A percentile compares a stretch with the other conserved stretches of the same genome.
Conservation (phyloP, 2,329 filamentous ascomycete species). For the Fusarium vanettenii region DNA sequence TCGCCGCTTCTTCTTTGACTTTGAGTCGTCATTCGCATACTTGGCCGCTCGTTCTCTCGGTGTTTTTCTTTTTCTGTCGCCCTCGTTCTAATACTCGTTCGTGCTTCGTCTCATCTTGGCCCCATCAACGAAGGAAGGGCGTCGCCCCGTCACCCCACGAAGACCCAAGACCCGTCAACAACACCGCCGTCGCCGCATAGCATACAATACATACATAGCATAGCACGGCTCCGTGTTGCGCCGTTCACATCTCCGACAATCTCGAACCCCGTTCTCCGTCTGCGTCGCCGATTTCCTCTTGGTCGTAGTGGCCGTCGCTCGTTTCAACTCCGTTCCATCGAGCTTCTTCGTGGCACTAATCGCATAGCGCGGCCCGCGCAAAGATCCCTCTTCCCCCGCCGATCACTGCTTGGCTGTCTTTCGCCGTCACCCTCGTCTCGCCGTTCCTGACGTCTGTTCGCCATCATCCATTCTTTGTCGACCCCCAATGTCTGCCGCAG, state of each 20-base stretch:
- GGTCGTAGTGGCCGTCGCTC: slow-evolving; percentile 22
- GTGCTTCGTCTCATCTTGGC: neutral
- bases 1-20: neutral
- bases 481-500: neutral
- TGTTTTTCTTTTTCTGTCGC: neutral
- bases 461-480: slow-evolving; percentile 25
- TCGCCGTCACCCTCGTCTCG: slow-evolving; percentile 22
- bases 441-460: slow-evolving; percentile 24
- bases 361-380: slow-evolving; percentile 34
- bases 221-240: slow-evolving; percentile 11
- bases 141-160: slow-evolving; percentile 35
- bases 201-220: slow-evolving; percentile 10
- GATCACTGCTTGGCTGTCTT: slow-evolving; percentile 36
- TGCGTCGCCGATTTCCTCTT: slow-evolving; percentile 8
- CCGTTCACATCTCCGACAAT: slow-evolving; percentile 12
- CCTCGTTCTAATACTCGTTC: neutral
- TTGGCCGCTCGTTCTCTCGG: slow-evolving; percentile 14
- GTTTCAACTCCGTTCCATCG: slow-evolving; percentile 38
- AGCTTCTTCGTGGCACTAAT: slow-evolving; percentile 32
- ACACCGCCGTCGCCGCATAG: slow-evolving; percentile 5
- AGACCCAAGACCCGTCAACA: slow-evolving; percentile 25
- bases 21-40: slow-evolving; percentile 13
- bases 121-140: slow-evolving; percentile 13
- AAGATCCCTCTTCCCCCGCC: slow-evolving; percentile 29
- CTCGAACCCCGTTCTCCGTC: slow-evolving; percentile 6